Base-by-base conservation (phyloP, 192 early-diverging fungal species). In the Umbelopsis vinacea region DNA sequence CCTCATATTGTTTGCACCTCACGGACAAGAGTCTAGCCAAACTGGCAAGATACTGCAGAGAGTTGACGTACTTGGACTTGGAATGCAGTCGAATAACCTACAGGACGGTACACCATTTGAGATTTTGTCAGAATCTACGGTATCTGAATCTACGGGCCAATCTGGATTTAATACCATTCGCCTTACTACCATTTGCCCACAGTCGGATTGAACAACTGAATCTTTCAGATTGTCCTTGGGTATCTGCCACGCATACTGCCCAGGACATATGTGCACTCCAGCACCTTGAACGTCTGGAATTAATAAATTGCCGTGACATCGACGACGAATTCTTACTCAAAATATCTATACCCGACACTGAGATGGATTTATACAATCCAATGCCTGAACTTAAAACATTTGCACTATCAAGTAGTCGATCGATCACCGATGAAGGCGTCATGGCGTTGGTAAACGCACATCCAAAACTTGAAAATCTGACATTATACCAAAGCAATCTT, bases 61-160 rank as follows among this genome's bases (percentile, higher is more conserved):
- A 63, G 19, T 15, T 63, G 6, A 37, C 57, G 2, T 63, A 63
- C 26, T 29, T 63, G 26, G 57, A 63, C 33, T 29, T 63, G 33
- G 26, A 29, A 26, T 35, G 57, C 35, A 63, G 57, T 63, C 29
- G 57, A 63, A 63, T 63, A 63, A 63, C 57, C 23, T 63, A 63
- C 35, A 63, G 57, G 35, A 63, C 57, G 15, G 23, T 12, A 29
- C 57, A 63, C 14, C 57, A 63, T 19, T 19, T 63, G 33, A 63
- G 57, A 37, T 63, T 63, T 63, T 63, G 57, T 37, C 57, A 63
- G 33, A 63, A 37, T n/a, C 33, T 63, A 17, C 33, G 57, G 37
- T 63, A 63, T 14, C 19, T 63, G 33, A 63, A 35, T 17, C 33
- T 63, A 19, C 29, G 57, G n/a, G 57, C 57, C 5, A 63, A 29